Conservation (phyloP, 345 rosid species). For the Eucalyptus curtisii region DNA sequence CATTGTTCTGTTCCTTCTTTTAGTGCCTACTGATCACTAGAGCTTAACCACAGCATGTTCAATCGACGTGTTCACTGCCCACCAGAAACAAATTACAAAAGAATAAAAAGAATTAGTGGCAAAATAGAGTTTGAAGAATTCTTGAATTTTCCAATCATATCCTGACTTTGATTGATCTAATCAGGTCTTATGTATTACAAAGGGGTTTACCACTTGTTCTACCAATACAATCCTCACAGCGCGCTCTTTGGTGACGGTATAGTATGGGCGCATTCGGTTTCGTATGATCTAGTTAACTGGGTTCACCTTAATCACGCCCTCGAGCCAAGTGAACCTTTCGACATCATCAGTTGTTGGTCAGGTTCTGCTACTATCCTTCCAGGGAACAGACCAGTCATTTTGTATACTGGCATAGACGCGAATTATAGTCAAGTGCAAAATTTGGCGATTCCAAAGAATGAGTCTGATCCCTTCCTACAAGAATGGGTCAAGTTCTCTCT, state of each 20-base stretch:
- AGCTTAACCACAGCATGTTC: neutral
- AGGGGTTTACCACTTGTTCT: slow-evolving; percentile 58
- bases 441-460: slow-evolving; percentile 37
- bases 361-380: slow-evolving; percentile 59
- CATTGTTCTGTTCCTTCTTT: neutral
- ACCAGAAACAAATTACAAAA: neutral
- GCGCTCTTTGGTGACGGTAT: slow-evolving; percentile 31
- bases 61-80: neutral
- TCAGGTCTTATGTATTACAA: slow-evolving; percentile 71
- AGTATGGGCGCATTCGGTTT: slow-evolving; percentile 65
- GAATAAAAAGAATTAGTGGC: neutral
- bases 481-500: slow-evolving; percentile 43
- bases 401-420: slow-evolving; percentile 45
- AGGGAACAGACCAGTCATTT: slow-evolving; percentile 35
- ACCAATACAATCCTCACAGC: slow-evolving; percentile 49
- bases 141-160: neutral
- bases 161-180: neutral
- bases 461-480: slow-evolving; percentile 44
- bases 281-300: slow-evolving; percentile 65
- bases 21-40: neutral
- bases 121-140: neutral
- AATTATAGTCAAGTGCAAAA: slow-evolving; percentile 43
- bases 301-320: slow-evolving; percentile 43
- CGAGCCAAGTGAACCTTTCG: slow-evolving; percentile 36
- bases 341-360: slow-evolving; percentile 60